These are phyloP conservation scores for Poterioochromonas sp. DNA, from an alignment of 352 stramenopile genomes.

Conservation along the genomic window DNA sequence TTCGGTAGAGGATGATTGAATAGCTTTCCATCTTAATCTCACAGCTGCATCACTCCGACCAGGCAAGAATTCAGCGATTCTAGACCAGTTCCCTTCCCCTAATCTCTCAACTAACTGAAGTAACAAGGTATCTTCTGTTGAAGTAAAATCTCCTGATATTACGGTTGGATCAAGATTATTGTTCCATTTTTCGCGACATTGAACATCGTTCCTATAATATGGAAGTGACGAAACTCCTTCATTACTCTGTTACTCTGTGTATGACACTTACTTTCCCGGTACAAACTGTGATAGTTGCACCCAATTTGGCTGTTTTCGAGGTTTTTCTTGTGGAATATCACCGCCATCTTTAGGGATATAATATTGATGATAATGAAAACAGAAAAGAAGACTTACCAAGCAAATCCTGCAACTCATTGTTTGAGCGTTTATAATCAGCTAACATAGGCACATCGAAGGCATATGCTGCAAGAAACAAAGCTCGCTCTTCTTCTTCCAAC, in stretches of 20 bases:
- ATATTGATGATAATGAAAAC: too few species aligned
- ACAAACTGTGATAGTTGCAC: neutral
- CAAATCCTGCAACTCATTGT: neutral
- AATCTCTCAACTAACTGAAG: neutral
- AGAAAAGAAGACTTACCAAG: neutral
- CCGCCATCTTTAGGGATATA: neutral
- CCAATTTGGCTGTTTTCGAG: neutral
- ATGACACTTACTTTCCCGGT: slow-evolving; percentile 11
- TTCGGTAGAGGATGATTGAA: too few species aligned
- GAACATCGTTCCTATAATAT: neutral
- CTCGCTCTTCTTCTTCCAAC: neutral
- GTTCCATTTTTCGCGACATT: neutral
- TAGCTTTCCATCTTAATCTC: neutral
- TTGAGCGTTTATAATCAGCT: neutral
- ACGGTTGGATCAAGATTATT: neutral
- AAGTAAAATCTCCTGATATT: neutral
- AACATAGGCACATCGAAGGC: neutral
- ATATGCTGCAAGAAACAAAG: neutral
- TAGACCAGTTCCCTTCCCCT: neutral
- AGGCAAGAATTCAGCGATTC: neutral
- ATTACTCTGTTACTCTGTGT: neutral
- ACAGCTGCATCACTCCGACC: neutral
- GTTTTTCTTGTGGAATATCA: neutral
- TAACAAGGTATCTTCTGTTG: neutral
- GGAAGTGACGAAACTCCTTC: neutral